Evolutionary conservation across 2,329 filamentous ascomycete species (phyloP), one percentile per base, ranked within the genome.

Genomic region (Ascocoryne sarcoides): DNA sequence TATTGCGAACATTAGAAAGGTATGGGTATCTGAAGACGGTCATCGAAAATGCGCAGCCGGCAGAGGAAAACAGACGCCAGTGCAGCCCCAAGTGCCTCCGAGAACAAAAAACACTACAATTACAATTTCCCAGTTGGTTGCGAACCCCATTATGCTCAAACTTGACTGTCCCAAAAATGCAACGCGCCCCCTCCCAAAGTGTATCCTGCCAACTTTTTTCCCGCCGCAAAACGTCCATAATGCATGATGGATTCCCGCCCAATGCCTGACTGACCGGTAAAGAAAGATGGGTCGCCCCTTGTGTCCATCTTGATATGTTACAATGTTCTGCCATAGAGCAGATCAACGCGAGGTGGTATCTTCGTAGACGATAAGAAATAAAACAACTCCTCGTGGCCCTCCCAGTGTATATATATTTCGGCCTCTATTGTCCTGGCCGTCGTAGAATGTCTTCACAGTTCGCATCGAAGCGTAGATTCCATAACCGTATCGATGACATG

Each of bases 391-490:
- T 26, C 23, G 23, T 26, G 23, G 12, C 23, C 23, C 12, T 12
- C 23, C 23, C 23, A 26, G 7, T 7, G 23, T 26, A 7, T 26
- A n/a, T n/a, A 26, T 26, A 7, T 7, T 26, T 12, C 23, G 23
- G 23, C n/a, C 16, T 32, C 41, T 59, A 54, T 46, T 54, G 52
- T 42, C 51, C 50, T 30, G 78, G 78, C 56, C 71, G 69, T 52
- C 66, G 66, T 45, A 96, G 70, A 53, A 96, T 90, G 19, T 90
- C 84, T 57, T 94, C 86, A 66, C 88, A 95, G 70, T 96, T 95
- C 62, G 85, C 86, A 58, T 95, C 88, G 63, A 95, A 98, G 34
- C 90, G 83, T 65, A 93, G 78, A 62, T 84, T 88, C 86, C 90
- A 98, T 4, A 56, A 42, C 15, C 54, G 48, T n/a, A 55, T 53